phyloP scores from a whole-genome alignment of 768 basidiomycete genomes.

The Auricularia sp. region DNA sequence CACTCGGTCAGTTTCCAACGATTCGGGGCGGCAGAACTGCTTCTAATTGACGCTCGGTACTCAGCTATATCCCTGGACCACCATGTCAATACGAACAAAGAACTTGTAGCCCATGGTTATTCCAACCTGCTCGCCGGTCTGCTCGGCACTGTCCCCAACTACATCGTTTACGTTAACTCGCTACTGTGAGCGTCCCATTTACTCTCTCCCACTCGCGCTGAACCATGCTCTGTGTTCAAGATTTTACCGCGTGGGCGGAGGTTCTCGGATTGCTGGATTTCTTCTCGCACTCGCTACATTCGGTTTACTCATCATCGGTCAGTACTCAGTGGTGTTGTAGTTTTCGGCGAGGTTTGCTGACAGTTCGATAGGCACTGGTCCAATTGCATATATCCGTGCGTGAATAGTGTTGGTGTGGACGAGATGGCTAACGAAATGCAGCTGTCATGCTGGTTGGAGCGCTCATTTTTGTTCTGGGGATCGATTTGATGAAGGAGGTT shows the following conservation, averaged over 20 bases:
- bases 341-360: too few species aligned
- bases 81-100: conserved; percentile 86
- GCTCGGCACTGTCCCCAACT: conserved; percentile 80
- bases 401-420: conserved; percentile 9
- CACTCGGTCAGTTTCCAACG: conserved; percentile 45
- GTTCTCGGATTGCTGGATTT: conserved; percentile 72
- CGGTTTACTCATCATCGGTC: conserved; percentile 56
- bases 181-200: conserved; percentile 41
- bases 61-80: conserved; percentile 79
- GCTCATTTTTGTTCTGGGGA: conserved; percentile 87
- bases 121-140: conserved; percentile 79
- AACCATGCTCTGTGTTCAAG: conserved; percentile 20
- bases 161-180: conserved; percentile 83
- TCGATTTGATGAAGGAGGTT: conserved; percentile 83
- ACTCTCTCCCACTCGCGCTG: conserved; percentile 10
- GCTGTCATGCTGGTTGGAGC: conserved; percentile 88
- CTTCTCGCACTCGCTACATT: conserved; percentile 70
- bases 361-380: conserved; percentile 44
- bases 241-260: conserved; percentile 92
- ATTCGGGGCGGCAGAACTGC: not conserved
- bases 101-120: conserved; percentile 86
- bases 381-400: conserved; percentile 88
- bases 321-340: too few species aligned
- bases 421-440: conserved; percentile 20
- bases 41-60: not conserved